phyloP scores from a whole-genome alignment of 2,329 filamentous ascomycete species.

The Zasmidium citrigriseum region DNA sequence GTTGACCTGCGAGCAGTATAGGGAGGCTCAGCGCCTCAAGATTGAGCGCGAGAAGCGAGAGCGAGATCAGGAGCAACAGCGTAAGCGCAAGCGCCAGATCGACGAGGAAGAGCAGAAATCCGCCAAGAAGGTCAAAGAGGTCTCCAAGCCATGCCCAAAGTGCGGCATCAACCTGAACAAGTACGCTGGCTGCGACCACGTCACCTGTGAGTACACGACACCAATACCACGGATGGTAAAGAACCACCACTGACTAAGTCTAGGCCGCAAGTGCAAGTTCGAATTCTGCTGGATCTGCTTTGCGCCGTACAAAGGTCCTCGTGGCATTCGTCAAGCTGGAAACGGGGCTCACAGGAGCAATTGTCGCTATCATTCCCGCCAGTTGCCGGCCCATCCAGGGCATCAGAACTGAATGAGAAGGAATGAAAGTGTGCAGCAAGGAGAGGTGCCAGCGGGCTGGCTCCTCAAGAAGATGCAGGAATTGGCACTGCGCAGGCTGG shows the following conservation, averaged over 20 bases:
- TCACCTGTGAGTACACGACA: slow-evolving; percentile 27
- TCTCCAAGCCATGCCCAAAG: slow-evolving; percentile 21
- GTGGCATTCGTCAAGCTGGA: background rate
- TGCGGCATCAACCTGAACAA: slow-evolving; percentile 23
- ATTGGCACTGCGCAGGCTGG: too few relatives aligned
- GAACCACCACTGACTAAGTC: background rate
- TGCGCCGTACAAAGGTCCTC: slow-evolving; percentile 2
- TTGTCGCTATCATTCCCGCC: slow-evolving; percentile 3
- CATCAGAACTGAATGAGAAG: too few relatives aligned
- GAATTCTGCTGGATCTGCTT: slow-evolving; percentile 21
- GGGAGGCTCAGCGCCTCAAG: background rate
- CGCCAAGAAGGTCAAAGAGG: background rate
- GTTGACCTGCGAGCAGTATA: slow-evolving; percentile 10
- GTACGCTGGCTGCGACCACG: slow-evolving; percentile 24
- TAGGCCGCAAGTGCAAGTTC: slow-evolving; percentile 13
- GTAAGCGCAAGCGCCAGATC: background rate
- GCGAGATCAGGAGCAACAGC: background rate
- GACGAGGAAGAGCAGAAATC: background rate
- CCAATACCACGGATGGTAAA: too few relatives aligned
- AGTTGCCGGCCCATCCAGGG: background rate
- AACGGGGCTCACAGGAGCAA: background rate
- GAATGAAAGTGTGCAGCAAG: too few relatives aligned
- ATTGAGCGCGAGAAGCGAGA: background rate
- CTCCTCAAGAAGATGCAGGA: too few relatives aligned
- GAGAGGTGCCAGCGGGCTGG: too few relatives aligned